Percentiles rank a stretch among this genome's conserved stretches.
Conservation (phyloP, 2,329 filamentous ascomycete species). For the Curvularia sp. region DNA sequence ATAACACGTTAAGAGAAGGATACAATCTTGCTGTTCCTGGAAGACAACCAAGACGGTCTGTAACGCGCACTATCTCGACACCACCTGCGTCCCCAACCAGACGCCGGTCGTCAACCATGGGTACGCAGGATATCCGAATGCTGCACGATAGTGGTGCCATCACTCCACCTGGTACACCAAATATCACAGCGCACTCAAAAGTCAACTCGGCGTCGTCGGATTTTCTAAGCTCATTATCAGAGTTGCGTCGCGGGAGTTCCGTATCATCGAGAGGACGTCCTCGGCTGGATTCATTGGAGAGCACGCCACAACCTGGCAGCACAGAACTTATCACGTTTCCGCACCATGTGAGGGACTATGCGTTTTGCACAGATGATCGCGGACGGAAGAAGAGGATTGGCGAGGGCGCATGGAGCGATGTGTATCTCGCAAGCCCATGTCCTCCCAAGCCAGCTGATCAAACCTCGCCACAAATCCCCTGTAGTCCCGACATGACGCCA, state of each 20-base stretch:
- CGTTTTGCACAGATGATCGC: constrained; percentile 31
- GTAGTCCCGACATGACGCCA: constrained; percentile 28
- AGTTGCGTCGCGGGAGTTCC: constrained; percentile 32
- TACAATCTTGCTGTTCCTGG: constrained; percentile 16
- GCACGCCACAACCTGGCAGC: constrained; percentile 28
- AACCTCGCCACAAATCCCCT: neutral
- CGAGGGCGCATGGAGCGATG: constrained; percentile 48
- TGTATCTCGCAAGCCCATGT: constrained; percentile 43
- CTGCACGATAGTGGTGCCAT: constrained; percentile 29
- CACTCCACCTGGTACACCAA: constrained; percentile 44
- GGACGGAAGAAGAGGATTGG: constrained; percentile 42
- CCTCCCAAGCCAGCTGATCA: constrained; percentile 23
- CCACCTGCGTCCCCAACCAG: constrained; percentile 40
- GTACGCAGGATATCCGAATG: constrained; percentile 15
- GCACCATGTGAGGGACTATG: constrained; percentile 38
- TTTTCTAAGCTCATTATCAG: constrained; percentile 27
- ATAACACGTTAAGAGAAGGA: constrained; percentile 11
- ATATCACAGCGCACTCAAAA: constrained; percentile 29
- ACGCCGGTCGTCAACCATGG: constrained; percentile 28
- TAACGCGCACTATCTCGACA: constrained; percentile 26
- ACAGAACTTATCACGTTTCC: constrained; percentile 36
- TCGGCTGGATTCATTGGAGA: constrained; percentile 25
- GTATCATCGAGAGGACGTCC: constrained; percentile 22
- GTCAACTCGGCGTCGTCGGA: constrained; percentile 31
- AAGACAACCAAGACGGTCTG: constrained; percentile 9